Conservation (phyloP, 2,329 filamentous ascomycete species). For the Graphilbum sp. region DNA sequence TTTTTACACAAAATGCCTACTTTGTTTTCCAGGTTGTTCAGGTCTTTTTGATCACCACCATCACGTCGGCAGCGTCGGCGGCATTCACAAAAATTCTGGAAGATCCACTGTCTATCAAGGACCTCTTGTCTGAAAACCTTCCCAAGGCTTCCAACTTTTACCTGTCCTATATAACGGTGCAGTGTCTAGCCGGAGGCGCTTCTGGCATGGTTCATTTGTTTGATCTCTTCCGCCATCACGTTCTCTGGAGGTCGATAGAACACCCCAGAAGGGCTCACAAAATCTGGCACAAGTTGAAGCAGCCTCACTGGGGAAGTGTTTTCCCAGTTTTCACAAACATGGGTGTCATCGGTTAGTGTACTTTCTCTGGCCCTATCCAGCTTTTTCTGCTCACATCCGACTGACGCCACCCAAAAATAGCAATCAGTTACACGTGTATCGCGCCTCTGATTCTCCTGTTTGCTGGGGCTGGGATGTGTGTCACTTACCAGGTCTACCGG, state of each 20-base stretch:
- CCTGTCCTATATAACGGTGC: conserved; percentile 70
- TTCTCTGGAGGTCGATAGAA: conserved; percentile 56
- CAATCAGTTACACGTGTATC: conserved; percentile 68
- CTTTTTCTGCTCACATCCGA: too few species aligned
- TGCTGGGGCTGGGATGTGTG: conserved; percentile 55
- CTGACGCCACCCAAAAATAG: too few species aligned
- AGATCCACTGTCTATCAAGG: conserved; percentile 38
- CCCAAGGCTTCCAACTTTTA: conserved; percentile 66
- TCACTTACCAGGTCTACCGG: conserved; percentile 73
- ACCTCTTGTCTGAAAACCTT: conserved; percentile 44
- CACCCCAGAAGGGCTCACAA: conserved; percentile 69
- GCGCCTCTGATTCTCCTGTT: conserved; percentile 72
- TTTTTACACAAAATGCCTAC: conserved; percentile 65
- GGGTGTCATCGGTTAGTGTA: conserved; percentile 46
- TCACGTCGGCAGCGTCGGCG: conserved; percentile 56
- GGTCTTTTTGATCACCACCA: conserved; percentile 67
- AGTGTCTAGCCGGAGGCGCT: conserved; percentile 64
- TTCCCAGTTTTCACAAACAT: conserved; percentile 63
- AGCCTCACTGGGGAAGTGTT: conserved; percentile 61
- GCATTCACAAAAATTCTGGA: conserved; percentile 40
- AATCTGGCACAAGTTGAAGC: conserved; percentile 52
- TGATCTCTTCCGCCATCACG: conserved; percentile 24
- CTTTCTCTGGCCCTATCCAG: too few species aligned
- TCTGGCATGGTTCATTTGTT: conserved; percentile 58
- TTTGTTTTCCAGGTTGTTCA: conserved; percentile 71